A percentile compares a stretch with the other conserved stretches of the same genome.
phyloP scores from a whole-genome alignment of 805 yeast species.

The Clavispora vitiphila region DNA sequence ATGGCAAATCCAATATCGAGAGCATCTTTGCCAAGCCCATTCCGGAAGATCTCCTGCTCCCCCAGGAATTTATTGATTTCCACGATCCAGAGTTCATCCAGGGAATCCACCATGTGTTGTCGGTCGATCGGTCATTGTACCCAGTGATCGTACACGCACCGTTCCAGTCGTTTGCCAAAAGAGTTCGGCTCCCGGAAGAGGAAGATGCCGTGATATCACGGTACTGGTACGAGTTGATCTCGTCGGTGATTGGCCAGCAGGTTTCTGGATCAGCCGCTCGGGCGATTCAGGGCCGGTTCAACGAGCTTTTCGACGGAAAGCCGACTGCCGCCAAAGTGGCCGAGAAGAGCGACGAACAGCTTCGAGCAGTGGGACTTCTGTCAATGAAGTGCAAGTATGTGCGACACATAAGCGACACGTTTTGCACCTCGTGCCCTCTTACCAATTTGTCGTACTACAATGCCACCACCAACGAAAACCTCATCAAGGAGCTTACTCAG shows the following conservation, averaged over 20 bases:
- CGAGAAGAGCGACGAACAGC: slow-evolving; percentile 36
- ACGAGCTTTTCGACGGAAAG: slow-evolving; percentile 24
- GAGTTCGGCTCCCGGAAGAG: background rate
- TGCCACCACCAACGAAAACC: slow-evolving; percentile 36
- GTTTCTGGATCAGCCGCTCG: slow-evolving; percentile 77
- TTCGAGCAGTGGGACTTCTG: slow-evolving; percentile 67
- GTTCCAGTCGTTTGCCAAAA: slow-evolving; percentile 20
- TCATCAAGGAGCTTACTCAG: slow-evolving; percentile 43
- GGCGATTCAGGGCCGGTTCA: slow-evolving; percentile 51
- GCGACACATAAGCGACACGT: slow-evolving; percentile 49
- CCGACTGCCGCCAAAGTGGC: slow-evolving; percentile 53
- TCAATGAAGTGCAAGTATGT: slow-evolving; percentile 62
- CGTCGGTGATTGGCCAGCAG: slow-evolving; percentile 62
- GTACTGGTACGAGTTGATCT: slow-evolving; percentile 35
- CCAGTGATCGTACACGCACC: slow-evolving; percentile 25
- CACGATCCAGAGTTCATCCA: slow-evolving; percentile 31
- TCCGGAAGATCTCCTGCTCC: slow-evolving; percentile 18
- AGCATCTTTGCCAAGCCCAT: slow-evolving; percentile 7
- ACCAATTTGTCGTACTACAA: slow-evolving; percentile 33
- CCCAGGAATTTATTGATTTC: slow-evolving; percentile 22
- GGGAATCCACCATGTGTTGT: slow-evolving; percentile 26
- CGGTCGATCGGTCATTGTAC: slow-evolving; percentile 31
- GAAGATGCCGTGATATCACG: slow-evolving; percentile 17
- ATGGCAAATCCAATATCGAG: slow-evolving; percentile 10
- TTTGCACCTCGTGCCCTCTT: slow-evolving; percentile 19